A percentile compares a stretch with the other conserved stretches of the same genome.
Conservation (phyloP, 2,329 filamentous ascomycete genomes). For the Claviceps sorghi region DNA sequence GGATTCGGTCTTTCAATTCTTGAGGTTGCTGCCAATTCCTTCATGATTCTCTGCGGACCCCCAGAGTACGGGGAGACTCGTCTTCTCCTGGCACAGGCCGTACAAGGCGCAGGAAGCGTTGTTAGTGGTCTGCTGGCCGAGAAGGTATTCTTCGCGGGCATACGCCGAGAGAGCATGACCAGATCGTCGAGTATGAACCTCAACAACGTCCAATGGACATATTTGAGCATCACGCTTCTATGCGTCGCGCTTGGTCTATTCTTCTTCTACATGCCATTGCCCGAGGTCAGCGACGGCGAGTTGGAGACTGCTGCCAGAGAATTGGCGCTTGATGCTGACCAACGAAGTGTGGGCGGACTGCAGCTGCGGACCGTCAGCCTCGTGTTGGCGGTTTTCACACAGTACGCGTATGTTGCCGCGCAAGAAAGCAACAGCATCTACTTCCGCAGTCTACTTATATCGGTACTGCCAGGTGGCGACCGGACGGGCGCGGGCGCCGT, state of each 20-base stretch:
- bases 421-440: conserved; percentile 53
- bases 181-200: conserved; percentile 30
- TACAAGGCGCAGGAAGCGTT: conserved; percentile 63
- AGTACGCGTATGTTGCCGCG: conserved; percentile 66
- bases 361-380: conserved; percentile 43
- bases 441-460: conserved; percentile 37
- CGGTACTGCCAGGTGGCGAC: conserved; percentile 19
- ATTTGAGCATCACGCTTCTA: conserved; percentile 64
- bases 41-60: conserved; percentile 56
- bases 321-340: conserved; percentile 36
- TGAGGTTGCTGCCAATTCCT: conserved; percentile 71
- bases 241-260: conserved; percentile 55
- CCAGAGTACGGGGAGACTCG: conserved; percentile 58
- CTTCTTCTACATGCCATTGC: conserved; percentile 54
- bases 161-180: conserved; percentile 23
- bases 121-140: conserved; percentile 59
- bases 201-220: conserved; percentile 70
- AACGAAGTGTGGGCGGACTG: conserved; percentile 32
- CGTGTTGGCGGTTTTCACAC: conserved; percentile 56
- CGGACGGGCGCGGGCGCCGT: conserved; percentile 10
- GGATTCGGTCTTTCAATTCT: conserved; percentile 63
- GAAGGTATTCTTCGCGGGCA: conserved; percentile 55
- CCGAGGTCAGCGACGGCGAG: conserved; percentile 43
- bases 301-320: conserved; percentile 33
- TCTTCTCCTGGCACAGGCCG: conserved; percentile 58